Conservation (phyloP, 176 grass and related monocot species). For the Panicum miliaceum region DNA sequence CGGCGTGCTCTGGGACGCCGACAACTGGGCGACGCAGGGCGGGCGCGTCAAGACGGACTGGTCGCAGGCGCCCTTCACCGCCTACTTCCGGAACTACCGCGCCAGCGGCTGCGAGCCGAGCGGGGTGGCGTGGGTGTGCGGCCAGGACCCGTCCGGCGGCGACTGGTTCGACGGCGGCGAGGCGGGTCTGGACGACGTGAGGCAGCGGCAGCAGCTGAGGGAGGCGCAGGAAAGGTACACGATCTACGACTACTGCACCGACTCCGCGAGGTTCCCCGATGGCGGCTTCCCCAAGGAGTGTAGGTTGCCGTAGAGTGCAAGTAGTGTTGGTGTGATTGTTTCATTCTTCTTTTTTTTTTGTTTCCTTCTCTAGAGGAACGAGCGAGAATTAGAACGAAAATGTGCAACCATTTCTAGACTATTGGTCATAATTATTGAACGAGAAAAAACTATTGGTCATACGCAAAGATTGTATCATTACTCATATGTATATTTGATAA, state of each 20-base stretch:
- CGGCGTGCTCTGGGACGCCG: conserved; percentile 53
- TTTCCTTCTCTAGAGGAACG: not conserved
- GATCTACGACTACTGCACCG: conserved; percentile 59
- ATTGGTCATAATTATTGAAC: not conserved
- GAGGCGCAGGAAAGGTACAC: conserved; percentile 49
- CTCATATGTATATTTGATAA: not conserved
- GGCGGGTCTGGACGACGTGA: conserved; percentile 25
- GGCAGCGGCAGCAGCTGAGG: conserved; percentile 39
- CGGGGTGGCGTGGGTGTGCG: conserved; percentile 36
- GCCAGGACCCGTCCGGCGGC: conserved; percentile 12
- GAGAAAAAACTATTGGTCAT: not conserved
- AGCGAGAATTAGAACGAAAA: not conserved
- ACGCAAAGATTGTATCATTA: not conserved
- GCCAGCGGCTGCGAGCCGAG: conserved; percentile 34
- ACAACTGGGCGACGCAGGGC: conserved; percentile 57
- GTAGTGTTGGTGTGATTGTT: conserved; percentile 23
- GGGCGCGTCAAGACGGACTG: conserved; percentile 61
- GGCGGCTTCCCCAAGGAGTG: conserved; percentile 53
- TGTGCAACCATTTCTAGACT: conserved; percentile 9
- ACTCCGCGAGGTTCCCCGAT: conserved; percentile 46
- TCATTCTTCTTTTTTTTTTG: conserved; percentile 21
- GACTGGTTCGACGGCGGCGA: conserved; percentile 35
- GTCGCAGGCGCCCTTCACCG: conserved; percentile 56
- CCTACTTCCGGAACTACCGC: conserved; percentile 50
- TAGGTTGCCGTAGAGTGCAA: conserved; percentile 7